Conservation (phyloP, 192 early-diverging fungal genomes). For the Umbelopsis vinacea region DNA sequence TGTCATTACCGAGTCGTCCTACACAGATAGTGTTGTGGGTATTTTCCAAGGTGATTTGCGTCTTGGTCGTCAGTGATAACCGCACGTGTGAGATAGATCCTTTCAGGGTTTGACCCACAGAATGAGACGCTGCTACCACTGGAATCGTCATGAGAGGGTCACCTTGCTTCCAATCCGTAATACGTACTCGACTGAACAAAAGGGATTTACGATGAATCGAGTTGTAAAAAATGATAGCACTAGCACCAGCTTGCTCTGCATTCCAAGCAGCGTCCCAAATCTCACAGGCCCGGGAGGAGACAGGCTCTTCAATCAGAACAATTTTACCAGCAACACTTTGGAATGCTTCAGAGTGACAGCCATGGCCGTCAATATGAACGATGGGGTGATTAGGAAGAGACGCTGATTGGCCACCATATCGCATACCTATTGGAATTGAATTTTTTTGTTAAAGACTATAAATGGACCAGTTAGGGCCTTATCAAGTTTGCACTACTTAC, state of each 20-base stretch:
- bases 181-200: constrained; percentile 56
- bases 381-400: constrained; percentile 45
- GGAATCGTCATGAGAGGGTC: constrained; percentile 66
- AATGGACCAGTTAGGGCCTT: no score
- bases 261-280: constrained; percentile 61
- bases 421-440: constrained; percentile 50
- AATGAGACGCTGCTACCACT: constrained; percentile 59
- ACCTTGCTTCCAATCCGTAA: constrained; percentile 66
- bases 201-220: constrained; percentile 45
- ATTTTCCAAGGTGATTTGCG: constrained; percentile 53
- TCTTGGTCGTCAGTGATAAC: constrained; percentile 52
- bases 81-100: constrained; percentile 33
- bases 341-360: constrained; percentile 45
- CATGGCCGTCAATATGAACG: constrained; percentile 49
- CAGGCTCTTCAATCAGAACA: constrained; percentile 50
- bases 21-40: constrained; percentile 61
- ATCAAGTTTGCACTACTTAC: constrained; percentile 25
- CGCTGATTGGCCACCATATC: constrained; percentile 61
- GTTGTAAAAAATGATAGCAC: constrained; percentile 64
- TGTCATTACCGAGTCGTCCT: constrained; percentile 7
- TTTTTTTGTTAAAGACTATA: no score
- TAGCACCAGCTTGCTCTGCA: constrained; percentile 57
- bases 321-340: constrained; percentile 52
- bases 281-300: constrained; percentile 41
- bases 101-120: constrained; percentile 56